Base-by-base conservation (phyloP, 2,329 filamentous ascomycete species). In the Myrmaecium sp. region DNA sequence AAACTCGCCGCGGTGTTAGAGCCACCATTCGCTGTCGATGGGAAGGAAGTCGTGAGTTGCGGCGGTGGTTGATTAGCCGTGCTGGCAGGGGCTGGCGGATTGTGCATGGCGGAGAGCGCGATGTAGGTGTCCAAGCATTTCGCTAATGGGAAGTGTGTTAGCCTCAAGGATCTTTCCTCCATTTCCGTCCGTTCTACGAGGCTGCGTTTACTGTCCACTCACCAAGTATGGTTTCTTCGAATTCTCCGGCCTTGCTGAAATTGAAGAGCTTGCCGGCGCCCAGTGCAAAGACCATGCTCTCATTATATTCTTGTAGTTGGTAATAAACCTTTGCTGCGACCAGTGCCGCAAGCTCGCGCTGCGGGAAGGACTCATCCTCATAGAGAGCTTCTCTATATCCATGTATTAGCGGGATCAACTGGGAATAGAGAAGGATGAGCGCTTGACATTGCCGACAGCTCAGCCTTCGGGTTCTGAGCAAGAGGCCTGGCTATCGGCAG, bases 101-200 rank as follows among this genome's bases (percentile, higher is more conserved):
- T 62, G 49, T 63, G 59, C 48, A 68, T 58, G 32, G 69, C 69
- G 26, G 71, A 76, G 27, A 84, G 66, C 32, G 81, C 74, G 46
- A 98, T 94, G 59, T 94, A 98, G 38, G 91, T 91, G 55, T 98
- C 89, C 46, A 98, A 73, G 49, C 89, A 98, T 66, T 91, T 94
- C 33, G 86, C 69, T 70, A 33, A 14, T 33, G n/a, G 9, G 13
- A 11, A 14, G 18, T 31, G 13, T 21, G 20, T 26, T 10, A 27
- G 19, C 17, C 12, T 16, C 11, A 16, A 16, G 24, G 14, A 15
- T 14, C 23, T 6, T 17, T 5, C 6, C 2, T 21, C 5, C n/a
- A 4, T 5, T n/a, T 5, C n/a, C 6, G 8, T 8, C 6, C 11
- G 12, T 5, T 14, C 14, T n/a, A n/a, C n/a, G n/a, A n/a, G 9